Base-by-base conservation (phyloP, 148 eudicot genomes). In the Vaccinium myrtillus region DNA sequence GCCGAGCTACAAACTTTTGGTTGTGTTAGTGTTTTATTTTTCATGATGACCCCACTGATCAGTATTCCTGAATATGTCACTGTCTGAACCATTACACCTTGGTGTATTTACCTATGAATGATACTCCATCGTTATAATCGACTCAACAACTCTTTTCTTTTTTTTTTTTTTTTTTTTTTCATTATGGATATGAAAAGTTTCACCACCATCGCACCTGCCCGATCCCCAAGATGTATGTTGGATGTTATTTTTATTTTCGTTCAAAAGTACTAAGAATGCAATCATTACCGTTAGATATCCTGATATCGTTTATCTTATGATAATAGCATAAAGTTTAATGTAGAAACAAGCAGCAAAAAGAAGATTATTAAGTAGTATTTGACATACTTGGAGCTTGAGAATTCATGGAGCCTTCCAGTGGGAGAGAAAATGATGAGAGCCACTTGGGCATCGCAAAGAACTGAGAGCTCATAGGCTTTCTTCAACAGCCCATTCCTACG, bases 381-480 rank as follows among this genome's bases (percentile, higher is more conserved):
- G 46, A 74, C 79, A 73, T 86, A 86, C 88, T 80, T 76, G 75
- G 84, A 83, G 67, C 88, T 86, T 36, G 85, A 70, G 50, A 78
- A 86, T 55, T 86, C 88, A 55, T 82, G 69, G 76, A 86, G 85
- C 54, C 73, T 82, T 71, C 85, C 88, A 54, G 51, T 86, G 14
- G 75, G 84, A 23, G 88, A 82, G 85, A 86, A 86, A 55, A 86
- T 83, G 78, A 86, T 83, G 18, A 86, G 61, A 53, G 70, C 88
- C 16, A 86, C 85, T 77, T 86, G 82, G 49, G 87, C 85, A 86
- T 86, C 87, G 56, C 87, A 86, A 30, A 86, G 87, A 53, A 86
- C 85, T 23, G 88, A 86, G 11, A 86, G 82, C 78, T 86, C 88
- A 19, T 65, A 51, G 1, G 87, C 87, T 73, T 86, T 86, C 61